These are phyloP conservation scores for Aspergillus campestris DNA, from an alignment of 495 filamentous ascomycete genomes.

Conservation along the genomic window DNA sequence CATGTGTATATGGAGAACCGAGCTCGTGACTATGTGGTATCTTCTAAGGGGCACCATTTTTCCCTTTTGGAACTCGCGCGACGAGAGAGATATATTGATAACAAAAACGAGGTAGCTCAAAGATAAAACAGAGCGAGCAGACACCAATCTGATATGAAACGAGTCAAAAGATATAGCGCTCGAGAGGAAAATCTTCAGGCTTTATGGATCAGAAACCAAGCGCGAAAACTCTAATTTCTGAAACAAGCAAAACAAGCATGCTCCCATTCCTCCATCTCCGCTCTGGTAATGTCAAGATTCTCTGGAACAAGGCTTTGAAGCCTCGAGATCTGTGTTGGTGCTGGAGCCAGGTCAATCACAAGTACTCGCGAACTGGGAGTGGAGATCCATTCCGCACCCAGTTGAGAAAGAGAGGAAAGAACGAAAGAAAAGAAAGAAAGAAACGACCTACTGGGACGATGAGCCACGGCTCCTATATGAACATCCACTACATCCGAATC, in stretches of 20 bases:
- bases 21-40: no score
- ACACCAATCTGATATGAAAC: no score
- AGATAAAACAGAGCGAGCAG: no score
- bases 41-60: no score
- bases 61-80: no score
- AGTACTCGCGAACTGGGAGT: conserved; percentile 5
- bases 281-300: conserved; percentile 28
- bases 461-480: conserved; percentile 20
- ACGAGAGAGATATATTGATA: no score
- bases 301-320: conserved; percentile 26
- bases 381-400: neutral
- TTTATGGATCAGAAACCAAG: no score
- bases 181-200: no score
- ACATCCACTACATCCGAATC: conserved; percentile 30
- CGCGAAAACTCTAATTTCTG: neutral
- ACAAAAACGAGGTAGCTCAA: no score
- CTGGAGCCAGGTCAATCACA: conserved; percentile 15
- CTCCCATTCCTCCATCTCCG: conserved; percentile 31
- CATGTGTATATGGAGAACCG: no score
- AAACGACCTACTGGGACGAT: conserved; percentile 27
- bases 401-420: neutral
- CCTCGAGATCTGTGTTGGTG: conserved; percentile 18
- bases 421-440: neutral
- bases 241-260: conserved; percentile 22
- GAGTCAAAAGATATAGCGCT: no score